Evolutionary conservation across 495 filamentous ascomycete species (phyloP).

Genomic region (Chaetomium tenue): DNA sequence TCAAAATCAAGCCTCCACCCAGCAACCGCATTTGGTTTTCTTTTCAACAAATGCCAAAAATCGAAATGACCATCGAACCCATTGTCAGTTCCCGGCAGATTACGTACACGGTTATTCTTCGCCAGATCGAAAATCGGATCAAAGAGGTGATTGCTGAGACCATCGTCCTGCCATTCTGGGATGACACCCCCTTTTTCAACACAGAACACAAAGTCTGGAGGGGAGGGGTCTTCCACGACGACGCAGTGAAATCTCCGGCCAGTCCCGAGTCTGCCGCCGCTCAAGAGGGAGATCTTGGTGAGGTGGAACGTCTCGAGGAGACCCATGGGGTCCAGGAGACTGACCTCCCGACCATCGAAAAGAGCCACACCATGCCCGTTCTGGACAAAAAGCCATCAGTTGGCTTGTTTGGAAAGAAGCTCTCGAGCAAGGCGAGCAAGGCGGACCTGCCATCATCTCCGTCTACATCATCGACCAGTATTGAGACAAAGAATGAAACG

Average conservation of each 20-base stretch:
- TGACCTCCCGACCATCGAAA: slow-evolving; percentile 53
- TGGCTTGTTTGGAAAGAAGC: slow-evolving; percentile 44
- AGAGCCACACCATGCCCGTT: slow-evolving; percentile 56
- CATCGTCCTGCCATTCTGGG: slow-evolving; percentile 91
- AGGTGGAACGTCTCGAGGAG: slow-evolving; percentile 45
- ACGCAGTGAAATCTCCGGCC: slow-evolving; percentile 34
- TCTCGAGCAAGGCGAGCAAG: slow-evolving; percentile 39
- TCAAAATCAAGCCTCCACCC: slow-evolving; percentile 90
- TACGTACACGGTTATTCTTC: slow-evolving; percentile 85
- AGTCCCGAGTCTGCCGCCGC: slow-evolving; percentile 51
- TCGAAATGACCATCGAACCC: slow-evolving; percentile 89
- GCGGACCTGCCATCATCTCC: slow-evolving; percentile 26
- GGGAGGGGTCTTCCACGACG: slow-evolving; percentile 82
- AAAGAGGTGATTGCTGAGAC: slow-evolving; percentile 91
- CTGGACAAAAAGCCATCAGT: slow-evolving; percentile 36
- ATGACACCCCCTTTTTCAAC: slow-evolving; percentile 85
- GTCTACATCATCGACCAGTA: slow-evolving; percentile 41
- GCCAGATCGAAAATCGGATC: slow-evolving; percentile 90
- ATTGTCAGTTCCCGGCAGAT: slow-evolving; percentile 95
- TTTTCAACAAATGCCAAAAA: slow-evolving; percentile 86
- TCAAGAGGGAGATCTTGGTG: slow-evolving; percentile 57
- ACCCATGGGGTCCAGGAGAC: slow-evolving; percentile 26
- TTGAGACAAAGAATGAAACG: slow-evolving; percentile 33
- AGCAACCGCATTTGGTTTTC: slow-evolving; percentile 94
- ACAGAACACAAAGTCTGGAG: slow-evolving; percentile 73